Evolutionary conservation across 2,329 filamentous ascomycete genomes (phyloP), one percentile per base, ranked within the genome.

Genomic region (Apiospora phragmitis): DNA sequence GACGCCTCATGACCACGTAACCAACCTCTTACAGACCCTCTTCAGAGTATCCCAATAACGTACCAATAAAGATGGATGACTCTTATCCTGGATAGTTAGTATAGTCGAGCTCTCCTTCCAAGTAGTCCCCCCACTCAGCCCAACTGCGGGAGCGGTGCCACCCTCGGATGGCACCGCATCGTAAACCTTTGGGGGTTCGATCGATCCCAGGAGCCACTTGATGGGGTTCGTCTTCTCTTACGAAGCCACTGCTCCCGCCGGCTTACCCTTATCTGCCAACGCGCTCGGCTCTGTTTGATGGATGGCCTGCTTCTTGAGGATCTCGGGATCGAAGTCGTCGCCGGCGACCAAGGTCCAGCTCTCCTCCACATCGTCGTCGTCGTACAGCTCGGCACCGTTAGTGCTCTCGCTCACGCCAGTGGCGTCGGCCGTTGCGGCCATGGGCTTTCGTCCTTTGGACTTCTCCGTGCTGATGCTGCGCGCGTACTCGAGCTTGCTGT

Each of bases 401-500:
- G 77, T 78, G 55, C 81, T 79, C 24, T 79, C 79, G 8, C 74
- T 72, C 3, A 72, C 69, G 29, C 21, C 47, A 24, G 47, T 41
- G 18, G 82, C 2, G 78, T n/a, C n/a, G n/a, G n/a, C n/a, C n/a
- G 51, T 11, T 18, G 29, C 18, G 79, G 67, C 81, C 83, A 77
- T 35, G 11, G 75, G 75, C 59, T 77, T 80, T 70, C 84, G 91
- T 80, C 88, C 89, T 73, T 84, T 84, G 1, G 83, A 82, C 79
- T 89, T 89, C 70, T 85, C 89, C 80, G 92, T 93, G 79, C 97
- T 92, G 62, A 98, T 85, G n/a, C 92, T 92, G 80, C 90, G 93
- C 47, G 96, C 95, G 77, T 98, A 98, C 79, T 98, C 96, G 70
- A 98, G 87, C 79, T 98, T 95, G 55, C 96, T 92, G 79, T 98